A percentile compares a stretch with the other conserved stretches of the same genome.
Conservation (phyloP, 1,139 yeast genomes). For the Yamadazyma taylorii region DNA sequence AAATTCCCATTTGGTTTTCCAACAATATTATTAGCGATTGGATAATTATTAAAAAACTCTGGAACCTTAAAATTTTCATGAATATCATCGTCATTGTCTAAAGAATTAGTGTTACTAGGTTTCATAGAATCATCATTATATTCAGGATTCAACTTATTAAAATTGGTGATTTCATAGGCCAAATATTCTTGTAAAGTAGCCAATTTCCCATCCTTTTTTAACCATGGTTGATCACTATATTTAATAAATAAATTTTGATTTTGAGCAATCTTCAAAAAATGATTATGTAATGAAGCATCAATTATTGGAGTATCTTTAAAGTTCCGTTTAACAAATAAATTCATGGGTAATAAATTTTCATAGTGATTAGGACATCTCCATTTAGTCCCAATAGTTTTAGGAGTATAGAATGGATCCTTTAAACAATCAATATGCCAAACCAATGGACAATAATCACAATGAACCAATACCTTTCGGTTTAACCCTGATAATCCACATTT, state of each 20-base stretch:
- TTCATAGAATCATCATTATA: constrained; percentile 16
- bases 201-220: constrained; percentile 17
- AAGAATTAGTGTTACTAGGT: constrained; percentile 16
- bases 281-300: constrained; percentile 47
- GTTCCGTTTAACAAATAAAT: constrained; percentile 38
- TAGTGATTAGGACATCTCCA: constrained; percentile 96
- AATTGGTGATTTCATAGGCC: constrained; percentile 28
- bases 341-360: constrained; percentile 49
- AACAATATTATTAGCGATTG: constrained; percentile 47
- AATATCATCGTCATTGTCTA: constrained; percentile 23
- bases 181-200: constrained; percentile 34
- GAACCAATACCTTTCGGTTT: constrained; percentile 52
- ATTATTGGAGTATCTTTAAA: constrained; percentile 54
- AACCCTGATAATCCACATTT: constrained; percentile 74
- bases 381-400: constrained; percentile 75
- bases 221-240: constrained; percentile 66
- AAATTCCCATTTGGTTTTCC: constrained; percentile 29
- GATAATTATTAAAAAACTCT: constrained; percentile 42
- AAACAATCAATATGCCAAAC: constrained; percentile 93
- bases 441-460: constrained; percentile 85
- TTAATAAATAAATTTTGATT: constrained; percentile 58
- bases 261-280: constrained; percentile 37
- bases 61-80: constrained; percentile 38
- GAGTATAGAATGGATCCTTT: constrained; percentile 68
- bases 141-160: constrained; percentile 16